Base-by-base conservation (phyloP, 2,329 filamentous ascomycete species). In the Cladosporium sp. region DNA sequence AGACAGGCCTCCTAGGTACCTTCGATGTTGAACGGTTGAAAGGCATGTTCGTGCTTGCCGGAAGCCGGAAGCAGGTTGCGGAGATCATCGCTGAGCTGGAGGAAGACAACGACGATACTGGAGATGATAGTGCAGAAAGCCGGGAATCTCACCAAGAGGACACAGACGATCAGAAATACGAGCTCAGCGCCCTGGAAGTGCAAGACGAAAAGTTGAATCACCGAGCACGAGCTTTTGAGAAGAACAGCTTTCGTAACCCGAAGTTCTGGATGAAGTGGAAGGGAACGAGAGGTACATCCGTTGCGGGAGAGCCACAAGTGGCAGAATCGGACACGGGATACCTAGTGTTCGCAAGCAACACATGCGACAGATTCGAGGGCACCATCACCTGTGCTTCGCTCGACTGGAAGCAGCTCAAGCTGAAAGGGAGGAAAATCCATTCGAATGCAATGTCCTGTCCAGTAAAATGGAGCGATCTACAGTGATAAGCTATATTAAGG, bases 251-350 rank as follows among this genome's bases (percentile, higher is more conserved):
- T n/a, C 54, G 56, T 29, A 49, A 45, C 22, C 51, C 54, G 37
- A 58, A 58, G 17, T 58, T 58, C 12, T 58, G 56, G 56, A 29
- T 58, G 40, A 54, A 43, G 17, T 56, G 54, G 54, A 49, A 53
- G 22, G 50, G 49, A 13, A 43, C 24, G 12, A 19, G 32, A n/a
- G 11, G 22, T n/a, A 13, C 13, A 8, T 8, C 24, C n/a, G 17
- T 24, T 22, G 37, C 54, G 8, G 29, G 41, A 12, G 12, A 15
- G 11, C 2, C 8, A 0, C 27, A n/a, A 4, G n/a, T 29, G 22
- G 12, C 20, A 12, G 47, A 51, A 4, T 47, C 29, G 6, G 47
- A 53, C 24, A 42, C 24, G 27, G 56, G 56, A 2, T 58, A 58
- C 24, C n/a, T 58, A 8, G 54, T 58, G 2, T 58, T 56, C 51